Percentiles rank a stretch among this genome's conserved stretches.
Evolutionary conservation across 2,329 filamentous ascomycete genomes (phyloP).

Genomic region (Aureobasidium zeae): DNA sequence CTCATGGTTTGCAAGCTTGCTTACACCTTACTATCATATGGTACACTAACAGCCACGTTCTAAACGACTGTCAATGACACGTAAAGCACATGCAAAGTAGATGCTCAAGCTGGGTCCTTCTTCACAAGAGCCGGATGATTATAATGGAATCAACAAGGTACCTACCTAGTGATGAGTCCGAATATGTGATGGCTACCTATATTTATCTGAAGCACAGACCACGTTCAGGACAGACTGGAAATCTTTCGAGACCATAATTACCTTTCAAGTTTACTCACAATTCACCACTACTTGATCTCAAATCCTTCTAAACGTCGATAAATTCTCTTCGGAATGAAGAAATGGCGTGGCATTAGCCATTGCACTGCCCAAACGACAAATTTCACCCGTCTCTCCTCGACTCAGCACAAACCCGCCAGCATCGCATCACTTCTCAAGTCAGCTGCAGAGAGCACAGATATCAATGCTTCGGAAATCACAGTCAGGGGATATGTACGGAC

Average conservation of each 20-base stretch:
- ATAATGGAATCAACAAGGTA: too few species aligned
- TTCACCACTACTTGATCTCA: neutral
- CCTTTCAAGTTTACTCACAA: neutral
- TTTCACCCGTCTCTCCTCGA: neutral
- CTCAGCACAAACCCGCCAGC: conserved; percentile 2
- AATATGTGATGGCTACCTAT: neutral
- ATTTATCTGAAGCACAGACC: conserved; percentile 16
- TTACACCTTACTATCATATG: too few species aligned
- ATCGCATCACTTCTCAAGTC: conserved; percentile 7
- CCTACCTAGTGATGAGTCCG: neutral
- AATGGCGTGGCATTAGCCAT: conserved; percentile 6
- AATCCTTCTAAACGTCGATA: neutral
- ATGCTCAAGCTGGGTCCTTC: too few species aligned
- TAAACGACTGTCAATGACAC: too few species aligned
- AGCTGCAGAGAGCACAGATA: neutral
- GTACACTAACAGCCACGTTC: too few species aligned
- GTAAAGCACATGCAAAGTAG: too few species aligned
- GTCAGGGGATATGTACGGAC: conserved; percentile 76
- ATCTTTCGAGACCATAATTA: neutral
- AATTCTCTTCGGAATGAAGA: conserved; percentile 8
- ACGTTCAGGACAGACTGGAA: conserved; percentile 7
- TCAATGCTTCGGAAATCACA: conserved; percentile 16
- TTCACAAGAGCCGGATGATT: too few species aligned
- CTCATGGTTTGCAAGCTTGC: too few species aligned
- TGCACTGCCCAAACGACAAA: neutral